phyloP scores from a whole-genome alignment of 306 rosid genomes.

The Sicyos edulis region DNA sequence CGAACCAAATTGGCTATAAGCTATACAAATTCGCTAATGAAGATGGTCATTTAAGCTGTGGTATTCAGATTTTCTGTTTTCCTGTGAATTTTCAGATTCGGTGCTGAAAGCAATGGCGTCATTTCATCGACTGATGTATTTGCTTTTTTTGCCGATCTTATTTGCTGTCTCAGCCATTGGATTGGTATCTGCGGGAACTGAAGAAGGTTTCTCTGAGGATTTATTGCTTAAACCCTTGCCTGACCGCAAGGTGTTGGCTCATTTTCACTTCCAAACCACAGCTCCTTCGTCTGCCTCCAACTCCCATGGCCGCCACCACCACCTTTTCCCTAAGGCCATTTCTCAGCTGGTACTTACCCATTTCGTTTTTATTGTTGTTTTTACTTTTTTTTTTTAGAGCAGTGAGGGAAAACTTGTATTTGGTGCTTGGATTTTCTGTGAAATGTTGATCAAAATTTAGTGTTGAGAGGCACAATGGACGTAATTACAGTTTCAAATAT shows the following conservation, averaged over 20 bases:
- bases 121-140: conserved; percentile 15
- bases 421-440: neutral
- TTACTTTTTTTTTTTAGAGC: too few relatives aligned
- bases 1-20: neutral
- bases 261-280: conserved; percentile 65
- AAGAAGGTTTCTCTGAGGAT: conserved; percentile 78
- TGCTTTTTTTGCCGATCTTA: conserved; percentile 25
- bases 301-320: conserved; percentile 71
- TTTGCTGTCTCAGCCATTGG: conserved; percentile 22
- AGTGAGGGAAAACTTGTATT: neutral
- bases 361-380: too few relatives aligned
- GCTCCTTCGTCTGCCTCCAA: conserved; percentile 42
- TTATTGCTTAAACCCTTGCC: conserved; percentile 80
- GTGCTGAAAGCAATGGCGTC: conserved; percentile 6
- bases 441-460: neutral
- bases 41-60: neutral
- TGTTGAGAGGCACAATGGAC: neutral
- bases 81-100: neutral
- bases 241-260: conserved; percentile 81
- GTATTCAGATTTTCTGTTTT: neutral
- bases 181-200: conserved; percentile 27
- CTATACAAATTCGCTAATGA: neutral
- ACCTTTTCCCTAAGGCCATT: conserved; percentile 85
- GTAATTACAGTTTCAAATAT: neutral
- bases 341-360: conserved; percentile 62